These are phyloP conservation scores for Candida endomychidarum DNA, from an alignment of 805 yeast species.

Conservation along the genomic window DNA sequence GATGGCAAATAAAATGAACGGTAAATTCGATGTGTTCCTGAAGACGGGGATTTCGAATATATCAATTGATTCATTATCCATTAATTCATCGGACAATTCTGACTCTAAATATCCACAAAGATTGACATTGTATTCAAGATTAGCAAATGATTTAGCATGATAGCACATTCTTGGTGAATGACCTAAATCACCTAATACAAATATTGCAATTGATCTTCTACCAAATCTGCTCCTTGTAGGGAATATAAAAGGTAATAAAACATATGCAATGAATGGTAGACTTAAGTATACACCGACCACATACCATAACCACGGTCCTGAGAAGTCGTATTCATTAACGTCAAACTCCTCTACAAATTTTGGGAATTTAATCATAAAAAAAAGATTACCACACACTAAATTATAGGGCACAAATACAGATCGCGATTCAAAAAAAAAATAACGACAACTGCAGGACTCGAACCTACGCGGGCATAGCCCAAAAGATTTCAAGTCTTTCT, in stretches of 20 bases:
- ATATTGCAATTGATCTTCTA: slow-evolving; percentile 56
- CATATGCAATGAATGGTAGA: slow-evolving; percentile 37
- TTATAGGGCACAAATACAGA: too few relatives aligned
- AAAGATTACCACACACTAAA: too few relatives aligned
- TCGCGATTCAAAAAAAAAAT: slow-evolving; percentile 1
- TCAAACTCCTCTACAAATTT: neutral
- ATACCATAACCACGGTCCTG: slow-evolving; percentile 44
- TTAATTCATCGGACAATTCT: slow-evolving; percentile 48
- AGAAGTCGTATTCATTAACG: slow-evolving; percentile 13
- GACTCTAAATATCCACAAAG: slow-evolving; percentile 80
- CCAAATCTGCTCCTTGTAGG: slow-evolving; percentile 5
- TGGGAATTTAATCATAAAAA: slow-evolving; percentile 1
- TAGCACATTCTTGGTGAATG: slow-evolving; percentile 94
- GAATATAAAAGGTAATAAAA: slow-evolving; percentile 8
- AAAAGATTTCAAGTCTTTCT: slow-evolving; percentile 12
- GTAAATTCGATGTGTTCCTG: slow-evolving; percentile 40
- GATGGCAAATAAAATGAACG: slow-evolving; percentile 57
- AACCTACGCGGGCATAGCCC: slow-evolving; percentile 13
- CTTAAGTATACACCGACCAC: slow-evolving; percentile 46
- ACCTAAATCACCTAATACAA: slow-evolving; percentile 91
- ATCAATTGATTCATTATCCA: slow-evolving; percentile 51
- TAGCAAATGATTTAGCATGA: slow-evolving; percentile 79
- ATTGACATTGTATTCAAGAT: slow-evolving; percentile 69
- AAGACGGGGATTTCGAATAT: slow-evolving; percentile 47
- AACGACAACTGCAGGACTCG: slow-evolving; percentile 12